A percentile compares a stretch with the other conserved stretches of the same genome.
These are phyloP conservation scores for Emergomyces pasteurianus DNA, from an alignment of 2,329 filamentous ascomycete species.

Conservation along the genomic window DNA sequence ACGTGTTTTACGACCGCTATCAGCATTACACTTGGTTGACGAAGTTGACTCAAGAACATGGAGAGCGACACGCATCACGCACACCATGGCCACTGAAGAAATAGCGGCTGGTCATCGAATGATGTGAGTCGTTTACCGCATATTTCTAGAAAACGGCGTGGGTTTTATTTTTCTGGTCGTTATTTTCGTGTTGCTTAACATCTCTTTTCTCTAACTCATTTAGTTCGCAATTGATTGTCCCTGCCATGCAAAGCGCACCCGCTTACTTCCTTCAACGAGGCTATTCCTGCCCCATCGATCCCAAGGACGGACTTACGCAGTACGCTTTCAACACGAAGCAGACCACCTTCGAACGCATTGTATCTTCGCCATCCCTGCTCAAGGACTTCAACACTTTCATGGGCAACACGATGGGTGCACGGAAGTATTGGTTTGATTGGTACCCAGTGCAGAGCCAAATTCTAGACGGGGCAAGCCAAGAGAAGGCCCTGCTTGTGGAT, in stretches of 20 bases:
- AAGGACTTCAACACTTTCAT: conserved; percentile 2
- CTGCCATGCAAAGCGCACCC: conserved; percentile 1
- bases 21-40: not conserved
- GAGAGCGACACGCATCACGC: conserved; percentile 1
- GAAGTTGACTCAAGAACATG: conserved; percentile 1
- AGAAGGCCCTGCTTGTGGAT: not conserved
- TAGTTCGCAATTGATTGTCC: conserved; percentile 2
- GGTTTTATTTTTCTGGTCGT: not conserved
- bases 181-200: too few species aligned
- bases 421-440: conserved; percentile 4
- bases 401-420: conserved; percentile 3
- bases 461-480: not conserved
- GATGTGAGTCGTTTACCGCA: not conserved
- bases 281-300: conserved; percentile 1
- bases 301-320: conserved; percentile 2
- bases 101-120: conserved; percentile 3
- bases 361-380: not conserved
- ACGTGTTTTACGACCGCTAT: not conserved
- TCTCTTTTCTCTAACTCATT: not conserved
- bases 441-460: conserved; percentile 2
- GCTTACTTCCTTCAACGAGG: not conserved
- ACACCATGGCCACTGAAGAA: not conserved
- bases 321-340: conserved; percentile 2
- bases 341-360: conserved; percentile 1
- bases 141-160: not conserved